These are phyloP conservation scores for Colletotrichum tofieldiae DNA, from an alignment of 2,329 filamentous ascomycete genomes.

Conservation along the genomic window DNA sequence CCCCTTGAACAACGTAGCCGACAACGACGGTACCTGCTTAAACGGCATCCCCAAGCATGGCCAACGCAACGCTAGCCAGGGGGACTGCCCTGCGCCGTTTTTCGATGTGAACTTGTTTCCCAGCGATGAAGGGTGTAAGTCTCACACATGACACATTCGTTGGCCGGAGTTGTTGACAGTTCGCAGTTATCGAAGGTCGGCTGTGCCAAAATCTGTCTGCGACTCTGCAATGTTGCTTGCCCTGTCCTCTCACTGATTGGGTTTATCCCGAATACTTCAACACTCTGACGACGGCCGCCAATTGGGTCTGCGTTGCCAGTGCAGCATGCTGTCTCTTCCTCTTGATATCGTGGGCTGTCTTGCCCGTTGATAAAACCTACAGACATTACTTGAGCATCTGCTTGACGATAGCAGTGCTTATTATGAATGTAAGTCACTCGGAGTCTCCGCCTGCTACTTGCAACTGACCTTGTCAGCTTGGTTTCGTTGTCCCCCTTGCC, in stretches of 20 bases:
- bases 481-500: constrained; percentile 90
- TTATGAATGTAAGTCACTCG: constrained; percentile 80
- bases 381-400: constrained; percentile 95
- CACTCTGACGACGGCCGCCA: constrained; percentile 75
- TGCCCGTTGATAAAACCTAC: constrained; percentile 91
- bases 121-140: constrained; percentile 76
- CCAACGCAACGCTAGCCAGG: constrained; percentile 5
- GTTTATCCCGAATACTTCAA: constrained; percentile 74
- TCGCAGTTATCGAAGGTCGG: constrained; percentile 70
- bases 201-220: constrained; percentile 65
- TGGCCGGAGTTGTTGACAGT: constrained; percentile 49
- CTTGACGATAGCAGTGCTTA: constrained; percentile 80
- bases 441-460: background rate
- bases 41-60: constrained; percentile 14
- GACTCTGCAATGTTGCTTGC: constrained; percentile 83
- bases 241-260: constrained; percentile 90
- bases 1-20: background rate
- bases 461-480: constrained; percentile 70
- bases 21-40: background rate
- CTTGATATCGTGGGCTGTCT: constrained; percentile 81
- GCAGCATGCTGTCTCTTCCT: constrained; percentile 82
- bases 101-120: constrained; percentile 75
- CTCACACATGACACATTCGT: background rate
- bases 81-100: constrained; percentile 77
- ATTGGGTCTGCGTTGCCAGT: constrained; percentile 86